Percentiles rank a stretch among this genome's conserved stretches.
phyloP scores from a whole-genome alignment of 805 yeast genomes.

The Jamesozyma lodderae region DNA sequence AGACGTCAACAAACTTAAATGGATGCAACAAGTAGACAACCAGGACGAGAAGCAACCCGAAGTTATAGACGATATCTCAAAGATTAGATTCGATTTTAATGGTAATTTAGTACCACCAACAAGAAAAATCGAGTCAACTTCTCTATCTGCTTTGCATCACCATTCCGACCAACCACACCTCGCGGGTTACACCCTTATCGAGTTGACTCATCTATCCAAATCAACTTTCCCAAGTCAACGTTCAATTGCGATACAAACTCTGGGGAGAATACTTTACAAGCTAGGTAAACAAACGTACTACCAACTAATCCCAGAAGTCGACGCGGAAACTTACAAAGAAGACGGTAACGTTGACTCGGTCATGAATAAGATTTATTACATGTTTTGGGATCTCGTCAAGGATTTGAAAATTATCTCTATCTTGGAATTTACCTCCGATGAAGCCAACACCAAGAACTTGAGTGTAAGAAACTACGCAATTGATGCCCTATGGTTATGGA shows the following conservation, averaged over 20 bases:
- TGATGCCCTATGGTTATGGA: conserved; percentile 90
- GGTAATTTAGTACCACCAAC: conserved; percentile 65
- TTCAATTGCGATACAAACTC: conserved; percentile 72
- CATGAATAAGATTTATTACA: conserved; percentile 31
- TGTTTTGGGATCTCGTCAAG: conserved; percentile 65
- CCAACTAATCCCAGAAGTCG: conserved; percentile 41
- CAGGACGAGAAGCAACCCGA: conserved; percentile 22
- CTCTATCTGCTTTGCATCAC: conserved; percentile 73
- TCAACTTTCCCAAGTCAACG: conserved; percentile 80
- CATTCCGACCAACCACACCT: conserved; percentile 81
- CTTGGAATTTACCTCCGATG: conserved; percentile 61
- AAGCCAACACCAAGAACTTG: conserved; percentile 48
- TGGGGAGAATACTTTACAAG: conserved; percentile 81
- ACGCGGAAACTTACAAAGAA: conserved; percentile 31
- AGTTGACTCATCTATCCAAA: conserved; percentile 68
- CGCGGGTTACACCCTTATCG: conserved; percentile 87
- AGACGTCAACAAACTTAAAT: conserved; percentile 71
- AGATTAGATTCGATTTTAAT: conserved; percentile 78
- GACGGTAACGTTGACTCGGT: conserved; percentile 32
- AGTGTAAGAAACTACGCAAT: conserved; percentile 76
- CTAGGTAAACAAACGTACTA: conserved; percentile 55
- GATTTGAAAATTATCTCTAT: conserved; percentile 55
- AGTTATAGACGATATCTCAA: conserved; percentile 43
- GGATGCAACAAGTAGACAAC: conserved; percentile 73
- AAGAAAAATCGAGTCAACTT: conserved; percentile 40